A percentile compares a stretch with the other conserved stretches of the same genome.
These are phyloP conservation scores for Plantago rigida DNA, from an alignment of 305 asterid genomes.

Conservation along the genomic window DNA sequence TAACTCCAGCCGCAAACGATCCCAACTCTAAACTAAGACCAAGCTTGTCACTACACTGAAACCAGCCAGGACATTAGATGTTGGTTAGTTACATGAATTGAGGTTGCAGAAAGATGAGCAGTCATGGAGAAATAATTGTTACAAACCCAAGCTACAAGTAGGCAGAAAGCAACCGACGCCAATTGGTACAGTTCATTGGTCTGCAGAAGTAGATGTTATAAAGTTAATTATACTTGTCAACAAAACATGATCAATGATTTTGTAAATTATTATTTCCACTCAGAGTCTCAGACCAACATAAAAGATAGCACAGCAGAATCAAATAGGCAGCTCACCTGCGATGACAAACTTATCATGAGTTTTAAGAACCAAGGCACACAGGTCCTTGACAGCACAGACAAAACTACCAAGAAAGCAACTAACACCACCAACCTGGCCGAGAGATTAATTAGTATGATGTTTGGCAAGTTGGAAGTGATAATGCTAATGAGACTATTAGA, in stretches of 20 bases:
- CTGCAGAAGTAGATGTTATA: slow-evolving; percentile 40
- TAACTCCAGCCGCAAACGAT: slow-evolving; percentile 97
- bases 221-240: slow-evolving; percentile 8
- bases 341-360: slow-evolving; percentile 93
- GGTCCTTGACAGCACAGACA: slow-evolving; percentile 70
- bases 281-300: slow-evolving; percentile 1
- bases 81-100: slow-evolving; percentile 11
- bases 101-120: neutral
- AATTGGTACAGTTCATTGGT: slow-evolving; percentile 94
- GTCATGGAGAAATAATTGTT: slow-evolving; percentile 6
- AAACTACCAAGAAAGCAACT: slow-evolving; percentile 69
- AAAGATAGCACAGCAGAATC: neutral
- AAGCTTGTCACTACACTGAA: slow-evolving; percentile 96
- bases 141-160: slow-evolving; percentile 97
- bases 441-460: slow-evolving; percentile 45
- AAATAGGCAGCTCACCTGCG: slow-evolving; percentile 55
- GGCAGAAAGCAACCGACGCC: slow-evolving; percentile 97
- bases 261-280: slow-evolving; percentile 1
- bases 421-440: slow-evolving; percentile 89
- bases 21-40: slow-evolving; percentile 98
- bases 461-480: slow-evolving; percentile 20
- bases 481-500: slow-evolving; percentile 1
- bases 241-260: neutral
- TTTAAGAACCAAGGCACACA: slow-evolving; percentile 95
- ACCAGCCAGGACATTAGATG: slow-evolving; percentile 26